These are phyloP conservation scores for Scolecobasidium constrictum DNA, from an alignment of 2,329 filamentous ascomycete genomes.

Conservation along the genomic window DNA sequence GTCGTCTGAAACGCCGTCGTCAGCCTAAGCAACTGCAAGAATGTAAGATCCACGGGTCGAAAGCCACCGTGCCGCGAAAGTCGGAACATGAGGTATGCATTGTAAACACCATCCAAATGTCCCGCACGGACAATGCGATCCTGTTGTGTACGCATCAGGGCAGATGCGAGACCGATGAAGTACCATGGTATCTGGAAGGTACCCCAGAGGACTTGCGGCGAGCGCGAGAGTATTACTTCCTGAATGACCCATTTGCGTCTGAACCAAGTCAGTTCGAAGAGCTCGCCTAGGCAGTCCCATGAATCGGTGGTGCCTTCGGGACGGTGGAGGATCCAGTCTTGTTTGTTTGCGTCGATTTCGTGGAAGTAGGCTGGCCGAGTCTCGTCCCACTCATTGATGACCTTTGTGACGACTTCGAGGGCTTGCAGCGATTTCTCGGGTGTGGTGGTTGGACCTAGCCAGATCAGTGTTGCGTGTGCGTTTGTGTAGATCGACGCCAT, in stretches of 20 bases:
- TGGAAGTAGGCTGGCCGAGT: background rate
- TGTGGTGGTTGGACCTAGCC: background rate
- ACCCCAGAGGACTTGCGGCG: background rate
- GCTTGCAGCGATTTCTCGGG: background rate
- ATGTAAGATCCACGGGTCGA: background rate
- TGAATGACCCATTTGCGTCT: no score
- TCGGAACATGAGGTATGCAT: background rate
- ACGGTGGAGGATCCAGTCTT: no score
- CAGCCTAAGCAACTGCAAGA: background rate
- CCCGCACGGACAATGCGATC: background rate
- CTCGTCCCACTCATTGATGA: background rate
- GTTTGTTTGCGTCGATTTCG: background rate
- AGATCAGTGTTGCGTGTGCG: background rate
- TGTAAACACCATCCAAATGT: background rate
- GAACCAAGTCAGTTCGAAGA: no score
- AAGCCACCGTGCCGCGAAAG: background rate
- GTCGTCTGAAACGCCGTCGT: background rate
- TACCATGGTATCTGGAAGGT: background rate
- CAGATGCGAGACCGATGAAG: background rate
- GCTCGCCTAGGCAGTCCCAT: no score
- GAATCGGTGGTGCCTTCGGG: no score
- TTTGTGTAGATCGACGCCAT: background rate
- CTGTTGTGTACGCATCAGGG: background rate
- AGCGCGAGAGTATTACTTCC: background rate
- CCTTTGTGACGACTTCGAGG: background rate